Base-by-base conservation (phyloP, 768 basidiomycete genomes). In the Phlegmacium glaucopus region DNA sequence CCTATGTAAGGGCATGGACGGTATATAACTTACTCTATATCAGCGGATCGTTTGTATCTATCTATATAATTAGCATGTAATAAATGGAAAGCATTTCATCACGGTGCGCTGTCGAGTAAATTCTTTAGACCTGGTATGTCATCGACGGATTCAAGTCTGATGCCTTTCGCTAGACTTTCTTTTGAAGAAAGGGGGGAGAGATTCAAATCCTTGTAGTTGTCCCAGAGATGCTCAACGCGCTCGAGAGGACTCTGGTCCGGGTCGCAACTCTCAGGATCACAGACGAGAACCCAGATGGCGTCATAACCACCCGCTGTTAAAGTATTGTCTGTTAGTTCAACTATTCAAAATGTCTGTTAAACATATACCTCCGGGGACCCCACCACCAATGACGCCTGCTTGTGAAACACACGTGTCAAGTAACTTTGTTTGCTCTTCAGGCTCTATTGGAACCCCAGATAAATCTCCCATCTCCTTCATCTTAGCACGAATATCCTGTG, bases 261-360 rank as follows among this genome's bases (percentile, higher is more conserved):
- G 30, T 66, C 66, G 35, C 70, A 66, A 40, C 68, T 65, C 51
- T 69, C 56, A 30, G 82, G 77, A 39, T 87, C 84, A 58, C 87
- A 77, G 13, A 94, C 80, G 12, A 99, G 79, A 5, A 99, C 72
- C 92, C 94, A 98, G 49, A 98, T 80, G 6, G 96, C 96, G 61
- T 99, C 96, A 65, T 90, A 98, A 2, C 96, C 96, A 9, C 96
- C 96, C 44, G 96, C 96, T 97, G 54, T 45, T 37, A 22, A 44
- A 34, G 43, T 28, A 25, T 40, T 34, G 32, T 10, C 13, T 32
- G 25, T 25, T 18, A 25, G 35, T 40, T 53, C 8, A 45, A 43
- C 22, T 41, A 9, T 35, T 30, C 6, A 40, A 13, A 45, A 28
- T 44, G 40, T 15, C 9, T 18, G 32, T 25, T n/a, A 37, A 52